Conservation (phyloP, 148 eudicot genomes). For the Mesembryanthemum crystallinum region DNA sequence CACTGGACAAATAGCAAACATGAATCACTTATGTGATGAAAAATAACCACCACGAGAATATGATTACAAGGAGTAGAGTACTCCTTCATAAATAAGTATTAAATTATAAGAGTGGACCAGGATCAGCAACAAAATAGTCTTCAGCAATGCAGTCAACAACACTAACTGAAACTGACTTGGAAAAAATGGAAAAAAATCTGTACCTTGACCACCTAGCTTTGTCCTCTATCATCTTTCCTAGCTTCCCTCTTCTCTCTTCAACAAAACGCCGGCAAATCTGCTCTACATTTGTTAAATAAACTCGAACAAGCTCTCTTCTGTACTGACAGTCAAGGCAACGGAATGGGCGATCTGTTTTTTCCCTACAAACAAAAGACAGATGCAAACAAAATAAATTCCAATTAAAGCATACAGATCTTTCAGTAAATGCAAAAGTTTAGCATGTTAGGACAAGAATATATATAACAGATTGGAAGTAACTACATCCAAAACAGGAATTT, state of each 20-base stretch:
- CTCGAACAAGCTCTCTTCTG: constrained; percentile 85
- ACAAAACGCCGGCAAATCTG: constrained; percentile 87
- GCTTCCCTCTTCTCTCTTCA: constrained; percentile 75
- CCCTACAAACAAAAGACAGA: constrained; percentile 48
- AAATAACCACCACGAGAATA: too few species aligned
- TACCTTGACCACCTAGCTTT: constrained; percentile 96
- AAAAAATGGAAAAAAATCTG: not conserved
- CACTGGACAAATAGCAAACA: not conserved
- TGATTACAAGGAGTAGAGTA: too few species aligned
- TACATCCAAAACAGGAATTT: not conserved
- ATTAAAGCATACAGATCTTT: not conserved
- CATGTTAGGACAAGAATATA: not conserved
- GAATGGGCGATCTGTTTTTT: constrained; percentile 75
- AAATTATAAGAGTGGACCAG: not conserved
- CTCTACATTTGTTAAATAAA: constrained; percentile 83
- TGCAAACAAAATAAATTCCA: constrained; percentile 1
- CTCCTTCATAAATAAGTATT: too few species aligned
- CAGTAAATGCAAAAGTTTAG: not conserved
- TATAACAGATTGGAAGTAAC: not conserved
- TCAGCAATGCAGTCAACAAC: constrained; percentile 3
- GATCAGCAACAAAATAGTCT: not conserved
- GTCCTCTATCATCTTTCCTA: constrained; percentile 74
- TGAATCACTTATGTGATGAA: too few species aligned
- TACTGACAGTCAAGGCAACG: constrained; percentile 87
- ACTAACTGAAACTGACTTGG: constrained; percentile 1